Evolutionary conservation across 768 basidiomycete genomes (phyloP).

Genomic region (Lactifluus piperatus): DNA sequence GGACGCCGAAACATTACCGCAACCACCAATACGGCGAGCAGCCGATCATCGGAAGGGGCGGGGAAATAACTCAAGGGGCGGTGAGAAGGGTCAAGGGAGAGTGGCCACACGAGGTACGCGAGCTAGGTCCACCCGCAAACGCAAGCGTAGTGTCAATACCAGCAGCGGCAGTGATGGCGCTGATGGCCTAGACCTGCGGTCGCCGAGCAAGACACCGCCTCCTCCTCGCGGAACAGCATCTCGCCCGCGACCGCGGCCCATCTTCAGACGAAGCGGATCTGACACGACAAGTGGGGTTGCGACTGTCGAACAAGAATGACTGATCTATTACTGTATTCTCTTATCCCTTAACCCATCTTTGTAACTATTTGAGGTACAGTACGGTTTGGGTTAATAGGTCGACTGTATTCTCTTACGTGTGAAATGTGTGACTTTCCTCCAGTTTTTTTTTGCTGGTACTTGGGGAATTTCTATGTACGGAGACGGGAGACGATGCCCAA

Average conservation of each 20-base stretch:
- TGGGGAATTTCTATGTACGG: too few relatives aligned
- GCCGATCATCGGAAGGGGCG: not conserved
- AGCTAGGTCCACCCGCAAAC: slow-evolving; percentile 13
- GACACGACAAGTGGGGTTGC: not conserved
- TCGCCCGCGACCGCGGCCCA: slow-evolving; percentile 12
- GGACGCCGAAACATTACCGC: not conserved
- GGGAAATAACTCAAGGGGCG: not conserved
- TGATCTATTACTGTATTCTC: not conserved
- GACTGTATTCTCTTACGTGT: too few relatives aligned
- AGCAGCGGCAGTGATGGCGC: slow-evolving; percentile 1
- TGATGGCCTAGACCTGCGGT: not conserved
- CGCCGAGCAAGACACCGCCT: slow-evolving; percentile 22
- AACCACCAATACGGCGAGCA: not conserved
- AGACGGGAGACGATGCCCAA: too few relatives aligned
- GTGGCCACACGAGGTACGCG: slow-evolving; percentile 12
- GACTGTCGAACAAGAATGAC: not conserved
- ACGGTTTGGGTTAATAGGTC: too few relatives aligned
- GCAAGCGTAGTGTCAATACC: slow-evolving; percentile 17
- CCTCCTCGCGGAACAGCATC: slow-evolving; percentile 8
- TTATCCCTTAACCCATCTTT: not conserved
- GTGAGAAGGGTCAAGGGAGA: slow-evolving; percentile 6
- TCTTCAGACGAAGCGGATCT: slow-evolving; percentile 1
- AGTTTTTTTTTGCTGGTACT: too few relatives aligned
- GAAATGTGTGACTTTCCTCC: too few relatives aligned
- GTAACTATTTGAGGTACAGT: too few relatives aligned